Evolutionary conservation across 257 asterid genomes (phyloP), one percentile per base, ranked within the genome.

Genomic region (Solanum commersonii): DNA sequence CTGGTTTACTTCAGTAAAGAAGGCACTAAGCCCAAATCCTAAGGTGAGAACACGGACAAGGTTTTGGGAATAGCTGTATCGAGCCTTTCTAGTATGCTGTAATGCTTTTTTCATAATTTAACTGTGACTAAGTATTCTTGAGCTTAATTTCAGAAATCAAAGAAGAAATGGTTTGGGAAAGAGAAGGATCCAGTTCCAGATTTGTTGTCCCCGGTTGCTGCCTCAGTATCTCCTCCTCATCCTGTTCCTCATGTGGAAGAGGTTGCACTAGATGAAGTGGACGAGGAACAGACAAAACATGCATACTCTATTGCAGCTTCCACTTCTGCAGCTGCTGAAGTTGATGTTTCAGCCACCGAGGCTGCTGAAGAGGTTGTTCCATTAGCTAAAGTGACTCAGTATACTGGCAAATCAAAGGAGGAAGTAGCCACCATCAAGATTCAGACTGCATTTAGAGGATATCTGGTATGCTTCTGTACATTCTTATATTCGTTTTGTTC

Each of bases 361-460:
- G 96, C 97, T 71, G 95, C 95, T 86, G 93, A 91, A 2, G 96
- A 94, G 91, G 96, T 94, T 44, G 94, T 93, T 52, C 86, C 93
- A 18, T 87, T 89, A 59, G 84, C 94, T 27, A 87, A 90, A 4
- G 92, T 77, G 38, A 27, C 92, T 85, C 92, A 88, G 8, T 94
- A 91, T 89, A 77, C 94, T 1, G 99, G 99, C 23, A 95, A 95
- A 89, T 91, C 97, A 0, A 46, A 74, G 88, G 98, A 96, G 91
- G 99, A 96, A 93, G 95, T 91, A 63, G 98, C 99, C 3, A 95
- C 98, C 14, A 94, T 96, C 89, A 95, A 68, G 91, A 94, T 96
- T 89, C 99, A 97, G 91, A 95, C 98, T 22, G 98, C 96, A 46
- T 97, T 97, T 85, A 96, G 99, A 74, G 99, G 99, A 90, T 92